These are phyloP conservation scores for Nephelium lappaceum DNA, from an alignment of 345 rosid species.

Conservation along the genomic window DNA sequence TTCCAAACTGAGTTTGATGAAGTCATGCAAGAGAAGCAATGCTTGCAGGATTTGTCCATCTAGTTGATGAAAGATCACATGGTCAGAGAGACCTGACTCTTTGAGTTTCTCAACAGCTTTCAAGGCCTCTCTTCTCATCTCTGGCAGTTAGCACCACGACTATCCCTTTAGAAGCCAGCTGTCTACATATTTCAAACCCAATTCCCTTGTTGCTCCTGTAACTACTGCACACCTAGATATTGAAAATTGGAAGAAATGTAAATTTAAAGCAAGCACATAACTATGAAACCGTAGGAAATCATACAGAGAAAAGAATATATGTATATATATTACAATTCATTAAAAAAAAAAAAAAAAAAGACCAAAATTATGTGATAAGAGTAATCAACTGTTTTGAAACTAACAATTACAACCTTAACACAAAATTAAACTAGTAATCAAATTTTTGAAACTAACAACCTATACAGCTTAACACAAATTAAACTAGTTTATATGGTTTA, in stretches of 20 bases:
- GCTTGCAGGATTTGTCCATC: slow-evolving; percentile 28
- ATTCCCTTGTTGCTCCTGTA: slow-evolving; percentile 39
- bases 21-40: slow-evolving; percentile 27
- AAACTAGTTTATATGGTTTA: neutral
- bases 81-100: slow-evolving; percentile 9
- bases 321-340: no score
- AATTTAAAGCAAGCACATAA: no score
- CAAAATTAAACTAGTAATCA: no score
- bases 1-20: slow-evolving; percentile 23
- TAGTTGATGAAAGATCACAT: slow-evolving; percentile 33
- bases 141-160: slow-evolving; percentile 36
- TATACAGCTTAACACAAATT: no score
- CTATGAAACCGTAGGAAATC: no score
- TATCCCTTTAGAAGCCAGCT: slow-evolving; percentile 29
- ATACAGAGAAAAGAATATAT: no score
- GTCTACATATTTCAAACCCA: slow-evolving; percentile 38
- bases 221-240: slow-evolving; percentile 34
- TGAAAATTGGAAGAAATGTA: neutral
- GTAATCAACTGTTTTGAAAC: neutral
- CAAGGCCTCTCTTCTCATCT: slow-evolving; percentile 34
- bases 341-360: no score
- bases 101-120: slow-evolving; percentile 35
- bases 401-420: neutral
- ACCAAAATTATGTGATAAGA: no score
- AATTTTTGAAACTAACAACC: no score